Conservation (phyloP, 2,329 filamentous ascomycete species). For the Botrytis tulipae region DNA sequence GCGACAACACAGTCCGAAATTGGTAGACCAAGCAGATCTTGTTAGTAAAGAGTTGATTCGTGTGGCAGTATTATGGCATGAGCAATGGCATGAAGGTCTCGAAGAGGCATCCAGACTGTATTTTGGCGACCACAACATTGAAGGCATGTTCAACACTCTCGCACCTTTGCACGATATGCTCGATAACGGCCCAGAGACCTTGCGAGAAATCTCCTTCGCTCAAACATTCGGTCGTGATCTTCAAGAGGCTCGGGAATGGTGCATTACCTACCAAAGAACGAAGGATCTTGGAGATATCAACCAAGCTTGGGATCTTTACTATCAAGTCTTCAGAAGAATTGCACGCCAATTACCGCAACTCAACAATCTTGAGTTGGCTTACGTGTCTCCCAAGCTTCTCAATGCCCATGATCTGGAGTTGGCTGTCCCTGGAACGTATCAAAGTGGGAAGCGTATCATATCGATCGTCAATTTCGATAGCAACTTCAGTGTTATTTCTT, state of each 20-base stretch:
- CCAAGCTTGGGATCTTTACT: conserved; percentile 98
- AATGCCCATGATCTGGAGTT: conserved; percentile 82
- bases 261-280: conserved; percentile 85
- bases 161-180: conserved; percentile 89
- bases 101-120: conserved; percentile 96
- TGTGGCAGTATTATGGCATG: conserved; percentile 96
- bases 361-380: conserved; percentile 88
- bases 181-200: conserved; percentile 85
- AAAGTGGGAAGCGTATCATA: conserved; percentile 73
- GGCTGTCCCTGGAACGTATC: conserved; percentile 93
- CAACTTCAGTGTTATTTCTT: conserved; percentile 88
- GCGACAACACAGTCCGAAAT: conserved; percentile 85
- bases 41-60: conserved; percentile 96
- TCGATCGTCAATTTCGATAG: conserved; percentile 87
- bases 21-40: conserved; percentile 92
- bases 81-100: conserved; percentile 96
- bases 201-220: conserved; percentile 94
- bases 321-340: conserved; percentile 96
- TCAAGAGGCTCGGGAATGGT: conserved; percentile 94
- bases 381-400: conserved; percentile 92
- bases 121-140: conserved; percentile 96
- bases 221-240: conserved; percentile 96
- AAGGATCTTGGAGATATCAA: conserved; percentile 92
- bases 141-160: conserved; percentile 92
- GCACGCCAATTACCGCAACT: conserved; percentile 89